A percentile compares a stretch with the other conserved stretches of the same genome.
phyloP scores from a whole-genome alignment of 768 basidiomycete species.

The Lactifluus echinatus region DNA sequence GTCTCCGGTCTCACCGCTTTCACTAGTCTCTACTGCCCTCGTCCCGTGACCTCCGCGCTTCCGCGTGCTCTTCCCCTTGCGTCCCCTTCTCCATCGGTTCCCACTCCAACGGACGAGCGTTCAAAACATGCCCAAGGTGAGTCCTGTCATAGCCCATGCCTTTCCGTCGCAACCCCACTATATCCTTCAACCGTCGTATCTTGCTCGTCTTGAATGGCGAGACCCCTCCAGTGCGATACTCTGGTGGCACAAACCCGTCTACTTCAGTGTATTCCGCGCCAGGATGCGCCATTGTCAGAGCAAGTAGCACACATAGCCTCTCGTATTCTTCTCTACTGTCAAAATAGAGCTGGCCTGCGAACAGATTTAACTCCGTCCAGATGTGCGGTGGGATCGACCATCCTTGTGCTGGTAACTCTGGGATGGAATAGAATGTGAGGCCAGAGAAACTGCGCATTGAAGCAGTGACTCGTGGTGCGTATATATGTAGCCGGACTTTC shows the following conservation, averaged over 20 bases:
- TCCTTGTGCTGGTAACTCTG: not conserved
- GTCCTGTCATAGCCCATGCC: not conserved
- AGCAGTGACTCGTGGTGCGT: constrained; percentile 2
- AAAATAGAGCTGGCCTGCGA: constrained; percentile 15
- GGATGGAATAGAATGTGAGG: constrained; percentile 3
- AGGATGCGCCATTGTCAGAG: constrained; percentile 9
- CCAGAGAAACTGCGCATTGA: constrained; percentile 11
- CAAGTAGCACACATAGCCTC: constrained; percentile 10
- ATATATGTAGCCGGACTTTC: constrained; percentile 9
- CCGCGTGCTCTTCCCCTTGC: no score
- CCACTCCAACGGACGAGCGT: not conserved
- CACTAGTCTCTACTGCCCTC: no score
- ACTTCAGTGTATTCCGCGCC: not conserved
- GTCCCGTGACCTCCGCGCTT: no score
- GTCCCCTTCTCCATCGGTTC: no score
- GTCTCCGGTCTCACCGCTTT: no score
- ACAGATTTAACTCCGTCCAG: constrained; percentile 1
- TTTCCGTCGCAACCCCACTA: not conserved
- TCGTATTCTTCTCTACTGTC: constrained; percentile 12
- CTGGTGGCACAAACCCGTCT: constrained; percentile 6
- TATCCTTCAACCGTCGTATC: not conserved
- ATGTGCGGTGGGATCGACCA: constrained; percentile 5
- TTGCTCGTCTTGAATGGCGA: constrained; percentile 5
- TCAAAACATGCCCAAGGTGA: constrained; percentile 7
- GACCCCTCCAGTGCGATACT: not conserved